phyloP scores from a whole-genome alignment of 371 early-diverging fungal species.

The Mortierella sp. region DNA sequence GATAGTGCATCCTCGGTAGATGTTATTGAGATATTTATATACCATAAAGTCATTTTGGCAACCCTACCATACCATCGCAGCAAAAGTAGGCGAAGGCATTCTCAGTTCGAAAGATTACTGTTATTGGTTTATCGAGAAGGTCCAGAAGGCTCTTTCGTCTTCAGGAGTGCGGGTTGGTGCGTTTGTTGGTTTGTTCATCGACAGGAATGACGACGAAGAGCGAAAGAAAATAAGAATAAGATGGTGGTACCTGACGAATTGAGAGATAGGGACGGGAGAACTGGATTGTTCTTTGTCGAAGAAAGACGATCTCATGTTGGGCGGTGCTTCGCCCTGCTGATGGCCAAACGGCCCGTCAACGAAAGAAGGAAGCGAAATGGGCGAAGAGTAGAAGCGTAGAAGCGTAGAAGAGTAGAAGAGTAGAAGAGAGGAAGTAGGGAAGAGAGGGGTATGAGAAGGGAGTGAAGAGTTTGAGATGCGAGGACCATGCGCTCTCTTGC shows the following conservation, averaged over 20 bases:
- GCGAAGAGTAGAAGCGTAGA: background rate
- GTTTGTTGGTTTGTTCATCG: background rate
- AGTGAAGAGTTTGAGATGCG: background rate
- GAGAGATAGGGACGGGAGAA: background rate
- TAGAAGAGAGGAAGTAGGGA: background rate
- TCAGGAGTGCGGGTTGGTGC: background rate
- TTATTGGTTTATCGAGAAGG: no score
- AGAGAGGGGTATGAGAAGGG: background rate
- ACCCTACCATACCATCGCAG: no score
- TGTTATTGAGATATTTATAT: no score
- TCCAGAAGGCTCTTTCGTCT: no score
- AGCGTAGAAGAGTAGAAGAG: background rate
- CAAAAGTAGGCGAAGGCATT: no score
- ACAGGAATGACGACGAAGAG: background rate
- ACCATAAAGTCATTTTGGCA: no score
- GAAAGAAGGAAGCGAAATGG: background rate
- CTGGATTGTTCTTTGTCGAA: background rate
- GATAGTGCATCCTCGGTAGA: no score
- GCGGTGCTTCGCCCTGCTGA: constrained; percentile 6
- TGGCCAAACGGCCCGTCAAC: constrained; percentile 2
- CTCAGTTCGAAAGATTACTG: no score
- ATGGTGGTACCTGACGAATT: background rate
- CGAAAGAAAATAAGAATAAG: background rate
- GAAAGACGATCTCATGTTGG: background rate
- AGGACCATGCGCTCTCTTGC: background rate